Evolutionary conservation across 768 basidiomycete genomes (phyloP).

Genomic region (Pholiota conissans): DNA sequence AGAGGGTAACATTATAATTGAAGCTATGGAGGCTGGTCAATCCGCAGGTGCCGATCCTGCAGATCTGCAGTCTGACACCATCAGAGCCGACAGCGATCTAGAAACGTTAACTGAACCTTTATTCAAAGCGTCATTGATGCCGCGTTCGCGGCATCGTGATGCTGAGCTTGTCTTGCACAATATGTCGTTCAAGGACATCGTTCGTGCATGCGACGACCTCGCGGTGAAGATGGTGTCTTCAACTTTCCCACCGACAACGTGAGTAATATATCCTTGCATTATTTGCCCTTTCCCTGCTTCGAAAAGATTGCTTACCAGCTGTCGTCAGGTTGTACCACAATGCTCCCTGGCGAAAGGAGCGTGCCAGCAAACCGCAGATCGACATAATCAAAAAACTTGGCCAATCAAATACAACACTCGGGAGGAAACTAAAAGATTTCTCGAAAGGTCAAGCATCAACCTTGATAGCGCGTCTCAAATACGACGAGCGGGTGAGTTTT

Average conservation of each 20-base stretch:
- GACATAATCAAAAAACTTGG: slow-evolving; percentile 3
- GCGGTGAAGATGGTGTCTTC: not conserved
- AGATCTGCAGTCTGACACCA: not conserved
- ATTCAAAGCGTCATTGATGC: not conserved
- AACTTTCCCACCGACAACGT: no score
- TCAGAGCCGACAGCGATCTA: not conserved
- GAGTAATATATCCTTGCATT: not conserved
- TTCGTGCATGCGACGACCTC: slow-evolving; percentile 4
- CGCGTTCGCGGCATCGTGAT: not conserved
- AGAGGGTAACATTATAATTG: slow-evolving; percentile 66
- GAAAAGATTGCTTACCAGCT: no score
- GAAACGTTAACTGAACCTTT: not conserved
- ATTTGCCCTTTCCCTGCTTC: no score
- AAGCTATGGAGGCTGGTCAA: slow-evolving; percentile 31
- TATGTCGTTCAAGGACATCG: not conserved
- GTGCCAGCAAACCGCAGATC: not conserved
- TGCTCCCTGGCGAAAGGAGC: not conserved
- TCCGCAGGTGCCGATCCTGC: no score
- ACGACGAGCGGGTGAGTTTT: no score
- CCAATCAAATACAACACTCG: no score
- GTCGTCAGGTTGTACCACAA: not conserved
- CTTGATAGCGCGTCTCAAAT: no score
- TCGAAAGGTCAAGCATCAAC: no score
- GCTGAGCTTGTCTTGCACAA: not conserved
- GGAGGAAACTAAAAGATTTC: no score